A percentile compares a stretch with the other conserved stretches of the same genome.
Evolutionary conservation across 192 early-diverging fungal genomes (phyloP).

Genomic region (Lobosporangium transversale): DNA sequence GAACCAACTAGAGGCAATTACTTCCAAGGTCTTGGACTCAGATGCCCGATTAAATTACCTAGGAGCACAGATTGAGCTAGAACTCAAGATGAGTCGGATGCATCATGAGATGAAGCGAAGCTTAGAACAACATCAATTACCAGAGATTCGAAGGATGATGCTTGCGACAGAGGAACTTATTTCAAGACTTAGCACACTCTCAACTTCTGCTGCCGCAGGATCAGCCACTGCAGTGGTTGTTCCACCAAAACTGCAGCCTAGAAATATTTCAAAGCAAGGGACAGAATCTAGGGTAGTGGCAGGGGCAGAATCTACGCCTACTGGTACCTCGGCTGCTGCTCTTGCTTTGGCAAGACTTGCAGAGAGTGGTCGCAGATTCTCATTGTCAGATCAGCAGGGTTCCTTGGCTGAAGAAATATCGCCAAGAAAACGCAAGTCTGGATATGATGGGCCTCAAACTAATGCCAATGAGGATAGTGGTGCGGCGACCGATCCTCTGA

Average conservation of each 20-base stretch:
- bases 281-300: neutral
- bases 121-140: conserved; percentile 39
- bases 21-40: conserved; percentile 34
- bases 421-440: neutral
- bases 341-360: conserved; percentile 5
- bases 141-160: conserved; percentile 43
- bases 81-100: conserved; percentile 26
- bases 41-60: conserved; percentile 31
- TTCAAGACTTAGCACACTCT: conserved; percentile 30
- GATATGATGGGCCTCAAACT: neutral
- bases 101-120: conserved; percentile 40
- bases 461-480: neutral
- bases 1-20: conserved; percentile 9
- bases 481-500: neutral
- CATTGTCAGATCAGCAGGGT: neutral
- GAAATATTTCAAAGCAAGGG: neutral
- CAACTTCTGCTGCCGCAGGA: conserved; percentile 36
- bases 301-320: neutral
- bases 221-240: conserved; percentile 41
- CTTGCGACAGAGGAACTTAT: conserved; percentile 34
- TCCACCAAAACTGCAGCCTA: conserved; percentile 10
- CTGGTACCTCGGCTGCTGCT: neutral
- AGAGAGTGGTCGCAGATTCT: conserved; percentile 1
- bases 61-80: conserved; percentile 38
- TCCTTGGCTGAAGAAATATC: neutral